Evolutionary conservation across 2,329 filamentous ascomycete species (phyloP).

Genomic region (Sclerotinia borealis): DNA sequence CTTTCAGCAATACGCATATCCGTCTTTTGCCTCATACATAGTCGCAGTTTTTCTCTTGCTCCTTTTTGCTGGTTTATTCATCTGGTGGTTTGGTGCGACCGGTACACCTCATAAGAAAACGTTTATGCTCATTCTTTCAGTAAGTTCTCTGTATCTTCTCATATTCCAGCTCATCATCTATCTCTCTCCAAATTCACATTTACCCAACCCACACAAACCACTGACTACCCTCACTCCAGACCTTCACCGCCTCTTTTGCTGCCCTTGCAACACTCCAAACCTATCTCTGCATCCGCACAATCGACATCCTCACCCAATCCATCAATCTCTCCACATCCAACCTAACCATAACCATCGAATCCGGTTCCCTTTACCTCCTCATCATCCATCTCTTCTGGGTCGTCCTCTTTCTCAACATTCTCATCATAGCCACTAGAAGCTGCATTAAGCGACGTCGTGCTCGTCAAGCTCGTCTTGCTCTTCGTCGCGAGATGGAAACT

Average conservation of each 20-base stretch:
- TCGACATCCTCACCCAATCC: not conserved
- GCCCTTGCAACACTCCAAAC: not conserved
- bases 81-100: not conserved
- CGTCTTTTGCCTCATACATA: not conserved
- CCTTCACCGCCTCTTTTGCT: not conserved
- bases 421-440: not conserved
- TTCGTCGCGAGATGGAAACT: no score
- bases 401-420: not conserved
- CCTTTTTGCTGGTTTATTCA: not conserved
- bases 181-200: fast-evolving
- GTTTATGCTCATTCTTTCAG: not conserved
- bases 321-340: not conserved
- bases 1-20: not conserved
- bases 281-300: not conserved
- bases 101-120: not conserved
- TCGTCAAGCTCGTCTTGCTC: no score
- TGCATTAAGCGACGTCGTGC: not conserved
- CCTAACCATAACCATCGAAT: not conserved
- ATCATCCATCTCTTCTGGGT: not conserved
- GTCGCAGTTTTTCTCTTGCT: not conserved
- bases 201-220: no score
- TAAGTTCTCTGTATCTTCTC: not conserved
- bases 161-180: no score
- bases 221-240: not conserved
- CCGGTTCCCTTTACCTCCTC: not conserved